Evolutionary conservation across 1,139 yeast genomes (phyloP).

Genomic region (Saccharomyces hybrid): DNA sequence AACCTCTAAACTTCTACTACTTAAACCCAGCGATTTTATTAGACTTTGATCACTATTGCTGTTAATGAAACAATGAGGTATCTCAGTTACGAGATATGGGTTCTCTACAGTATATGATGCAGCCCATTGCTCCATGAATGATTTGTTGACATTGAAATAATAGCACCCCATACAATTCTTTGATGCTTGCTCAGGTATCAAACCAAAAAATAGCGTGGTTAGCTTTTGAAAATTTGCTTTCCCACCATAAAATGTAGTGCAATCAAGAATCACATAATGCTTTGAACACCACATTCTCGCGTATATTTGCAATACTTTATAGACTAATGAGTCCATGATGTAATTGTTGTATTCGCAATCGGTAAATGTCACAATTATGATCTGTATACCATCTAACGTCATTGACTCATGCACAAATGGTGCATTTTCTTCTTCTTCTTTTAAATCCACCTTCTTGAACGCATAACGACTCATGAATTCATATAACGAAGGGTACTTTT

Average conservation of each 20-base stretch:
- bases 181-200: constrained; percentile 43
- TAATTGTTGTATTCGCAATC: constrained; percentile 37
- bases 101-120: constrained; percentile 16
- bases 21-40: constrained; percentile 45
- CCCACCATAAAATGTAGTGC: constrained; percentile 48
- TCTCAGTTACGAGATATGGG: constrained; percentile 12
- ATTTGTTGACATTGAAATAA: constrained; percentile 54
- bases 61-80: constrained; percentile 33
- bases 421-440: constrained; percentile 34
- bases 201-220: constrained; percentile 33
- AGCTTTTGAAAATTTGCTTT: constrained; percentile 18
- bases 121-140: constrained; percentile 34
- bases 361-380: constrained; percentile 49
- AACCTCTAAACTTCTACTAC: constrained; percentile 32
- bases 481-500: constrained; percentile 47
- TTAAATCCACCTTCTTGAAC: constrained; percentile 37
- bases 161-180: constrained; percentile 49
- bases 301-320: constrained; percentile 56
- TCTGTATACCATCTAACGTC: constrained; percentile 65
- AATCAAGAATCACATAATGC: constrained; percentile 58
- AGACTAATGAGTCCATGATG: constrained; percentile 55
- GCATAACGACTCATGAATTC: constrained; percentile 73
- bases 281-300: constrained; percentile 68
- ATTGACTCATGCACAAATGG: constrained; percentile 56
- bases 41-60: constrained; percentile 43